These are phyloP conservation scores for Violaceomyces palustris DNA, from an alignment of 1,284 basidiomycete species.

Conservation along the genomic window DNA sequence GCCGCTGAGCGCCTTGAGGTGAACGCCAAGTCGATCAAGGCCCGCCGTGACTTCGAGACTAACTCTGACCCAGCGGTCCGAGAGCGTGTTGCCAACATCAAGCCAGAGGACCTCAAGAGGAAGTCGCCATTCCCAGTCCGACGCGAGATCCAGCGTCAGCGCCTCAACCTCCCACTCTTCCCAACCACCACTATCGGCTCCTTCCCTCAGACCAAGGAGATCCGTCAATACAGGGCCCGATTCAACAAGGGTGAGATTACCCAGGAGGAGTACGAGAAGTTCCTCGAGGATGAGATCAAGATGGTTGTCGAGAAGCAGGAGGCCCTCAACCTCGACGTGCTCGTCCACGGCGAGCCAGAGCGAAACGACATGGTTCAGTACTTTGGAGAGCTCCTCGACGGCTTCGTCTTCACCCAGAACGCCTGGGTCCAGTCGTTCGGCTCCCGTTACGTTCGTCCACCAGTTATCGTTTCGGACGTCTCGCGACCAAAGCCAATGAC, in stretches of 20 bases:
- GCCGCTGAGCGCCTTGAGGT: conserved; percentile 36
- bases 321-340: conserved; percentile 87
- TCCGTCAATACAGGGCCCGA: conserved; percentile 55
- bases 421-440: conserved; percentile 97
- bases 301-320: conserved; percentile 93
- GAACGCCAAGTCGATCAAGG: conserved; percentile 86
- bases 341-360: conserved; percentile 98
- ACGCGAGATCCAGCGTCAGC: conserved; percentile 81
- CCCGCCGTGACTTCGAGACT: conserved; percentile 91
- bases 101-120: conserved; percentile 79
- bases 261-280: conserved; percentile 84
- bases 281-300: conserved; percentile 98
- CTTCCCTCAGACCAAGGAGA: conserved; percentile 96
- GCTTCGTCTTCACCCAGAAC: conserved; percentile 97
- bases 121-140: conserved; percentile 84
- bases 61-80: conserved; percentile 92
- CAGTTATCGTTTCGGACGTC: conserved; percentile 97
- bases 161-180: conserved; percentile 90
- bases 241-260: conserved; percentile 87
- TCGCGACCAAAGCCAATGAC: conserved; percentile 90
- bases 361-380: conserved; percentile 99
- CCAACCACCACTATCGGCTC: conserved; percentile 98
- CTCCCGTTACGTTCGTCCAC: conserved; percentile 90
- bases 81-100: conserved; percentile 89
- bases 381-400: conserved; percentile 93